Evolutionary conservation across 2,329 filamentous ascomycete genomes (phyloP).

Genomic region (Xylariales sp.): DNA sequence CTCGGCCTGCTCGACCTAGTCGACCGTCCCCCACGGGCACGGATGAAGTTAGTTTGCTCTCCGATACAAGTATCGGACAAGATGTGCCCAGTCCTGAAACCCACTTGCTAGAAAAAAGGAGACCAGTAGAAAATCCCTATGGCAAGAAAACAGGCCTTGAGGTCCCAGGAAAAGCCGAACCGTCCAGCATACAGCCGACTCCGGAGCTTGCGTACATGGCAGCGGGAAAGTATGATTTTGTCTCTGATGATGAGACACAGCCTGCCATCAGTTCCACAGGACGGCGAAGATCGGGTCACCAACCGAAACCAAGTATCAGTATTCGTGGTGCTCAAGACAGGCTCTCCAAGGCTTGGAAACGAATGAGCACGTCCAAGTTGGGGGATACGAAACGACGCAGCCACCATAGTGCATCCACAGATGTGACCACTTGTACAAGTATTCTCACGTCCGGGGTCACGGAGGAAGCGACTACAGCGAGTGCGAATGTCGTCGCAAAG

Average conservation of each 20-base stretch:
- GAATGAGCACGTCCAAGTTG: constrained; percentile 35
- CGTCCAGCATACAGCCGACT: constrained; percentile 50
- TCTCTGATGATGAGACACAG: constrained; percentile 42
- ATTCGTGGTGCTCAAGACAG: constrained; percentile 41
- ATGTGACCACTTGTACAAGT: constrained; percentile 47
- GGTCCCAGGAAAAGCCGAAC: constrained; percentile 42
- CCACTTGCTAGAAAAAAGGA: constrained; percentile 32
- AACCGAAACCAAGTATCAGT: constrained; percentile 34
- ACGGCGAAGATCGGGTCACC: constrained; percentile 37
- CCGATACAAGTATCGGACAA: constrained; percentile 47
- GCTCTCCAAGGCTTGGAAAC: constrained; percentile 47
- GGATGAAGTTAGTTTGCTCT: constrained; percentile 46
- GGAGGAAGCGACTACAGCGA: constrained; percentile 46
- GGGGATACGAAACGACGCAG: constrained; percentile 44
- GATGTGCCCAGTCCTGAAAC: constrained; percentile 41
- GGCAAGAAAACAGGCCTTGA: constrained; percentile 35
- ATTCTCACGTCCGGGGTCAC: constrained; percentile 46
- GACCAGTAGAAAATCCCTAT: constrained; percentile 27
- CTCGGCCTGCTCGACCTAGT: constrained; percentile 16
- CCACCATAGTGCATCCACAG: constrained; percentile 43
- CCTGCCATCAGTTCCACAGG: constrained; percentile 37
- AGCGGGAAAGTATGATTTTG: constrained; percentile 40
- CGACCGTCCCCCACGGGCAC: constrained; percentile 31
- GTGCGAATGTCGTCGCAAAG: constrained; percentile 44
- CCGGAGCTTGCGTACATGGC: constrained; percentile 48